Percentiles rank a stretch among this genome's conserved stretches.
Evolutionary conservation across 208 protist species (phyloP).

Genomic region (Leishmania braziliensis): DNA sequence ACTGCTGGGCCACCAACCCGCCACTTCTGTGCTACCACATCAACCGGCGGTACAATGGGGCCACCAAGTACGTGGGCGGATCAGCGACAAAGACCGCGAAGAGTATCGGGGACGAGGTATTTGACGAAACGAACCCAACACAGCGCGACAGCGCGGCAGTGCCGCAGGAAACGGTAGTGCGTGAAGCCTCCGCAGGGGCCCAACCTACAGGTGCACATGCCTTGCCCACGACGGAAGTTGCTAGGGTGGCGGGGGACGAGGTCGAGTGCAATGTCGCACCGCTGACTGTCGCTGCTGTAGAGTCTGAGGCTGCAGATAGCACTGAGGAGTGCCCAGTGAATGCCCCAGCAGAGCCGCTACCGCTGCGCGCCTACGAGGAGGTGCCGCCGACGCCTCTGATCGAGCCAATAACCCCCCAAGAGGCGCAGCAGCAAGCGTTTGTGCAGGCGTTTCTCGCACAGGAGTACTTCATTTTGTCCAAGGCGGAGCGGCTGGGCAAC

Average conservation of each 20-base stretch:
- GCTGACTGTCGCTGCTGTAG: neutral
- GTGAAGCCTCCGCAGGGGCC: neutral
- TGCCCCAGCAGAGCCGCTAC: neutral
- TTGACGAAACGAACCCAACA: neutral
- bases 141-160: neutral
- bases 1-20: conserved; percentile 79
- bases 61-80: conserved; percentile 49
- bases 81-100: neutral
- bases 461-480: conserved; percentile 54
- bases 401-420: conserved; percentile 18
- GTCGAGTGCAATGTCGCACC: neutral
- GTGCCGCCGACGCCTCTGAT: conserved; percentile 20
- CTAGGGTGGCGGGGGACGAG: neutral
- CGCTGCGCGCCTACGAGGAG: conserved; percentile 28
- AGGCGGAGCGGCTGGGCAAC: conserved; percentile 71
- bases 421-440: conserved; percentile 31
- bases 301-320: neutral
- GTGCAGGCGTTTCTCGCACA: conserved; percentile 40
- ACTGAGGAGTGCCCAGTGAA: neutral
- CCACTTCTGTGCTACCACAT: conserved; percentile 82
- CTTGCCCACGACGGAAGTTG: neutral
- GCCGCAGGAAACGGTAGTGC: neutral
- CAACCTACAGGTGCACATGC: neutral
- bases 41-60: conserved; percentile 77
- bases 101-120: neutral